A percentile compares a stretch with the other conserved stretches of the same genome.
These are phyloP conservation scores for Lactarius indigo DNA, from an alignment of 768 basidiomycete species.

Conservation along the genomic window DNA sequence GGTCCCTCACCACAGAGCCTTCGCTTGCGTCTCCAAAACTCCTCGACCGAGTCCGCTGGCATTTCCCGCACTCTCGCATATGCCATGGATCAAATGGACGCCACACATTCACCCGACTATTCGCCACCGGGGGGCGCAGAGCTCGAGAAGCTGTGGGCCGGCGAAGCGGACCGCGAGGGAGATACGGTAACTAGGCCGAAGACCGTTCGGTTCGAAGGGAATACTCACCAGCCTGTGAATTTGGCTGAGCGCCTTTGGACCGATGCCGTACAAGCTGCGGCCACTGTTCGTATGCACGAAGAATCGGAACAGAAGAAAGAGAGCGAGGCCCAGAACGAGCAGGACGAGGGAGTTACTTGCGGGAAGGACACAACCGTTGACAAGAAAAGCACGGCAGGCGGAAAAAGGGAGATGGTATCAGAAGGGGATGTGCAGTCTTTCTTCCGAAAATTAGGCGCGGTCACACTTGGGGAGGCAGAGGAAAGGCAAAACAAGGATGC, in stretches of 20 bases:
- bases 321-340: background rate
- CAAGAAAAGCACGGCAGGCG: background rate
- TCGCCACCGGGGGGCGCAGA: background rate
- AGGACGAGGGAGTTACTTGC: background rate
- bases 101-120: constrained; percentile 28
- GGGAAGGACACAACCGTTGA: background rate
- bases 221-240: background rate
- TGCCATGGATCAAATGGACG: constrained; percentile 38
- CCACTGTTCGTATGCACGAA: background rate
- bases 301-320: background rate
- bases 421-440: background rate
- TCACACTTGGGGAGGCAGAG: background rate
- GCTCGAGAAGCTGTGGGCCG: background rate
- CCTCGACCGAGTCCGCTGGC: background rate
- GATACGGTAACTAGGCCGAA: background rate
- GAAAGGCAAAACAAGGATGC: background rate
- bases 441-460: background rate
- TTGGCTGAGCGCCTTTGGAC: background rate
- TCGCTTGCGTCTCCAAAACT: background rate
- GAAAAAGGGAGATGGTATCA: background rate
- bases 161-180: background rate
- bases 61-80: constrained; percentile 14
- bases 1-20: background rate
- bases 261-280: background rate
- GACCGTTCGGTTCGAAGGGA: background rate